These are phyloP conservation scores for Ascosphaera apis DNA, from an alignment of 2,329 filamentous ascomycete genomes.

Conservation along the genomic window DNA sequence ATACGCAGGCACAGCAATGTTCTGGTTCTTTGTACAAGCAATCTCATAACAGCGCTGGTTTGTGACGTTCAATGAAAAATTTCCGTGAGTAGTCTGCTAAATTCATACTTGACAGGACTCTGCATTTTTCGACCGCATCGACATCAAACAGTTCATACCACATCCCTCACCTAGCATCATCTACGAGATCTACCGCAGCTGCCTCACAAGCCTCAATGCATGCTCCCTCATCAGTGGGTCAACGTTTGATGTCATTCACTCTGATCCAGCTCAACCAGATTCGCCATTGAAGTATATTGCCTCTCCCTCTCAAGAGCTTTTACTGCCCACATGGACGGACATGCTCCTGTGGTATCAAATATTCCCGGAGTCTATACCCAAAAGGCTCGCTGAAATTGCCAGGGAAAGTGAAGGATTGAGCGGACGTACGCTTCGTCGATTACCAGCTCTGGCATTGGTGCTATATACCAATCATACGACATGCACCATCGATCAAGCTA, in stretches of 20 bases:
- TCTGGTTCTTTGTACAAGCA: constrained; percentile 27
- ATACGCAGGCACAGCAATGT: constrained; percentile 21
- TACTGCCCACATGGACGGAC: constrained; percentile 10
- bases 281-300: constrained; percentile 12
- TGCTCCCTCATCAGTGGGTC: constrained; percentile 14
- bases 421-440: constrained; percentile 18
- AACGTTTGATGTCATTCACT: constrained; percentile 10
- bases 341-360: constrained; percentile 12
- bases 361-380: constrained; percentile 10
- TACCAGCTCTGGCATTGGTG: constrained; percentile 20
- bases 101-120: constrained; percentile 11
- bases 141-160: constrained; percentile 23
- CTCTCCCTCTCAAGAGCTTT: constrained; percentile 6
- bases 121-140: constrained; percentile 27
- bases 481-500: constrained; percentile 16
- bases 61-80: constrained; percentile 3
- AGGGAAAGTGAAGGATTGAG: constrained; percentile 16
- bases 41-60: constrained; percentile 21
- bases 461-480: constrained; percentile 15
- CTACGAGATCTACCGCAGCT: constrained; percentile 27
- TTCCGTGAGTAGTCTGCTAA: background rate
- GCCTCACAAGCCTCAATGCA: constrained; percentile 22
- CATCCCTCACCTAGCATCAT: constrained; percentile 17
- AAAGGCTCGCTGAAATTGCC: constrained; percentile 11
- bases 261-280: constrained; percentile 8